Percentiles rank a stretch among this genome's conserved stretches.
phyloP scores from a whole-genome alignment of 805 yeast species.

The Cyberlindnera euphorbiiphila region DNA sequence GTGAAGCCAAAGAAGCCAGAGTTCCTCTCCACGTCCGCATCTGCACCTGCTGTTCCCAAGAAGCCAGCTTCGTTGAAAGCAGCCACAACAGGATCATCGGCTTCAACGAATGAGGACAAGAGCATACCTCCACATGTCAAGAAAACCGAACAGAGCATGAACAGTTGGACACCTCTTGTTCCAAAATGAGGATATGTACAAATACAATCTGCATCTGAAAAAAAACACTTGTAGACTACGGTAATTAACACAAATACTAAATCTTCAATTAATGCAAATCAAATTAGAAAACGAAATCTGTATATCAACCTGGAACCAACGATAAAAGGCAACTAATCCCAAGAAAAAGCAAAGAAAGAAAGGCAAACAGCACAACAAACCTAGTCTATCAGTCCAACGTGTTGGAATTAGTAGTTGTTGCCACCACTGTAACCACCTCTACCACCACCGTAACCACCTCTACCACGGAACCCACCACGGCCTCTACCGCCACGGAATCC shows the following conservation, averaged over 20 bases:
- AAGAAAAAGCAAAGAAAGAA: too few species aligned
- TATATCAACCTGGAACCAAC: too few species aligned
- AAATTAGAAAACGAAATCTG: neutral
- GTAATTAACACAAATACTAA: neutral
- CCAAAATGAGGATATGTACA: conserved; percentile 20
- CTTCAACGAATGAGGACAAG: neutral
- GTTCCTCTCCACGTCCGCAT: conserved; percentile 1
- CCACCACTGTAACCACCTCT: conserved; percentile 19
- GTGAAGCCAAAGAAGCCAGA: conserved; percentile 9
- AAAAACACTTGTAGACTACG: neutral
- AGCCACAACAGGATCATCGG: conserved; percentile 1
- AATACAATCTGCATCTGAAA: neutral
- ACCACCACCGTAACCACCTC: conserved; percentile 19
- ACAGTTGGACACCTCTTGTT: conserved; percentile 21
- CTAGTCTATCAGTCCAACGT: too few species aligned
- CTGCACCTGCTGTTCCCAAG: conserved; percentile 2
- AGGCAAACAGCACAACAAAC: too few species aligned
- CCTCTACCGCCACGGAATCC: conserved; percentile 36
- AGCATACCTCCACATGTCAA: conserved; percentile 17
- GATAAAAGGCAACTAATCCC: neutral
- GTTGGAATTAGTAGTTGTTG: too few species aligned
- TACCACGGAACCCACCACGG: conserved; percentile 24
- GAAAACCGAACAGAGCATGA: conserved; percentile 13
- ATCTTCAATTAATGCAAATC: conserved; percentile 1
- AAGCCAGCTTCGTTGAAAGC: conserved; percentile 6